Evolutionary conservation across 2,329 filamentous ascomycete genomes (phyloP).

Genomic region (Aspergillus sp.): DNA sequence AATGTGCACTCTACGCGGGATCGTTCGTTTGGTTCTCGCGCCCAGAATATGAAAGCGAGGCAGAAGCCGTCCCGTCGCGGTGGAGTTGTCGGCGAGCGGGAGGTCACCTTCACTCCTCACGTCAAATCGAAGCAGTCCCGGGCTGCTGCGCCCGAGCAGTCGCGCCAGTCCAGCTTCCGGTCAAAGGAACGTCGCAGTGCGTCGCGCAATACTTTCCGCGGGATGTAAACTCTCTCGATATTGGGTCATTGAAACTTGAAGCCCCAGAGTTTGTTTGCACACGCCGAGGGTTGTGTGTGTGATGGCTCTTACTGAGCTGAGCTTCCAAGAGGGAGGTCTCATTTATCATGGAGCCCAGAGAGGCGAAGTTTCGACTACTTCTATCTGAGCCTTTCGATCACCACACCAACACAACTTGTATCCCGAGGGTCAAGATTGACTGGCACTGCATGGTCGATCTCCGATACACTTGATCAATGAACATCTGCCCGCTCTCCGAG

Average conservation of each 20-base stretch:
- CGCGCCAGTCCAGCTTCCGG: slow-evolving; percentile 20
- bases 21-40: slow-evolving; percentile 58
- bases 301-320: too few relatives aligned
- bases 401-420: too few relatives aligned
- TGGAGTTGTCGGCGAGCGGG: slow-evolving; percentile 49
- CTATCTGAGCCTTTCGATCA: too few relatives aligned
- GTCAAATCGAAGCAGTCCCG: slow-evolving; percentile 39
- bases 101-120: slow-evolving; percentile 61
- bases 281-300: too few relatives aligned
- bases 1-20: slow-evolving; percentile 47
- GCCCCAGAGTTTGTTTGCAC: too few relatives aligned
- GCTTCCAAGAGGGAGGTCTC: too few relatives aligned
- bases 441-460: too few relatives aligned
- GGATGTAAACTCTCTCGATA: slow-evolving; percentile 34
- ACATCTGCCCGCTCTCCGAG: too few relatives aligned
- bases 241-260: not conserved
- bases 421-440: too few relatives aligned
- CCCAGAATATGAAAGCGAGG: slow-evolving; percentile 43
- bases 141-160: slow-evolving; percentile 15
- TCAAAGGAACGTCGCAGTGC: slow-evolving; percentile 49
- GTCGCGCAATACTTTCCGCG: slow-evolving; percentile 49
- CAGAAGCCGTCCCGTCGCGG: slow-evolving; percentile 31
- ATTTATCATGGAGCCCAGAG: too few relatives aligned
- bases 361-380: too few relatives aligned
- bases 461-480: too few relatives aligned